These are phyloP conservation scores for Ciborinia camelliae DNA, from an alignment of 2,329 filamentous ascomycete species.

Conservation along the genomic window DNA sequence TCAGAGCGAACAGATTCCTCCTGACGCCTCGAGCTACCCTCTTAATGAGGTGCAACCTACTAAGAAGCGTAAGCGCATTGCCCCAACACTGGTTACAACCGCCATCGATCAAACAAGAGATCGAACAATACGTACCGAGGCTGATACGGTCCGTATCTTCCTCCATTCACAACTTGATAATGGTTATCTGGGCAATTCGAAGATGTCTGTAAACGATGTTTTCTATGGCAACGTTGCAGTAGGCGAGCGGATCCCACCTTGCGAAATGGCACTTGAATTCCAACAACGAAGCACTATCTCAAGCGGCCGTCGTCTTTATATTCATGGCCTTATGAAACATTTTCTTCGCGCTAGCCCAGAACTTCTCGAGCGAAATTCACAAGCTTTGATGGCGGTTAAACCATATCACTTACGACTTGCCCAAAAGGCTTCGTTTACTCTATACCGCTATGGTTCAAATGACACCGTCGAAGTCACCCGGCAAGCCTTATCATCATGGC, in stretches of 20 bases:
- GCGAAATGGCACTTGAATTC: constrained; percentile 34
- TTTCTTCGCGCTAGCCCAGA: constrained; percentile 37
- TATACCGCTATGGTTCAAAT: constrained; percentile 29
- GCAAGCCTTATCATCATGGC: constrained; percentile 35
- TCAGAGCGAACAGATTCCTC: not conserved
- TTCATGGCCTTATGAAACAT: constrained; percentile 43
- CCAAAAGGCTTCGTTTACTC: constrained; percentile 36
- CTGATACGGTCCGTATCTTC: constrained; percentile 22
- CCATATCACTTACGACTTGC: constrained; percentile 34
- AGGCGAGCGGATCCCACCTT: constrained; percentile 33
- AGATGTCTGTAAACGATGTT: constrained; percentile 40
- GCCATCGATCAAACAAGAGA: constrained; percentile 26
- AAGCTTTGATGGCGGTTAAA: constrained; percentile 27
- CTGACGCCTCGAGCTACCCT: too few relatives aligned
- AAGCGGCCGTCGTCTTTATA: constrained; percentile 45
- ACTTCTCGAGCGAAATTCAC: constrained; percentile 24
- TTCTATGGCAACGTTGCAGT: constrained; percentile 40
- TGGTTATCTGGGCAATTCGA: constrained; percentile 41
- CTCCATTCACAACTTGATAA: constrained; percentile 18
- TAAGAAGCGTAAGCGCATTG: constrained; percentile 38
- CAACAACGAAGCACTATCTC: constrained; percentile 36
- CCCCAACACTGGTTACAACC: constrained; percentile 33
- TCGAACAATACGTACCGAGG: constrained; percentile 29
- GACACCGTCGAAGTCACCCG: constrained; percentile 29
- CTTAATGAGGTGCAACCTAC: constrained; percentile 1